phyloP scores from a whole-genome alignment of 306 rosid genomes.

The Rosa multiflora region DNA sequence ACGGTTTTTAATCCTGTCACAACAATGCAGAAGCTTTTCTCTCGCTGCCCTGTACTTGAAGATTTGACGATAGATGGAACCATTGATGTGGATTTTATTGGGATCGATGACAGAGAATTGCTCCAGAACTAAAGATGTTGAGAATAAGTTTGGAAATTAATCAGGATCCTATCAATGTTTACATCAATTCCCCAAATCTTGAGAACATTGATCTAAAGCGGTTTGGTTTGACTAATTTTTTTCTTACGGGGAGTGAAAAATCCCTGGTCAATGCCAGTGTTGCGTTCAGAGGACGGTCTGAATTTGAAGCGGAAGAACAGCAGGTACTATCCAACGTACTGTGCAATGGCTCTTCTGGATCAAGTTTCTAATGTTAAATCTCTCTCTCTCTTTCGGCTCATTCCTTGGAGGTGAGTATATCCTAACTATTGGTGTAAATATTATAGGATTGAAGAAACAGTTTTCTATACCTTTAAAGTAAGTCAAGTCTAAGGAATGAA shows the following conservation, averaged over 20 bases:
- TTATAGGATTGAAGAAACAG: not conserved
- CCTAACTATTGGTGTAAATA: not conserved
- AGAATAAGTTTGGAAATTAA: not conserved
- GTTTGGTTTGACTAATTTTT: not conserved
- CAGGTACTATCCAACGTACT: not conserved
- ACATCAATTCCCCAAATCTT: not conserved
- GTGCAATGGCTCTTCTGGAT: not conserved
- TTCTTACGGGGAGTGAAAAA: not conserved
- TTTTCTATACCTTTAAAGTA: not conserved
- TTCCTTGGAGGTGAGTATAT: not conserved
- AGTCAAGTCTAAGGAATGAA: not conserved
- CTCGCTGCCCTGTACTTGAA: constrained; percentile 1
- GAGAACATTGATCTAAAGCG: not conserved
- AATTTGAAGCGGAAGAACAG: not conserved
- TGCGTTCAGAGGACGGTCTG: not conserved
- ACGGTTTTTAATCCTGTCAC: not conserved
- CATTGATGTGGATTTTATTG: no score
- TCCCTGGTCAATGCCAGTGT: not conserved
- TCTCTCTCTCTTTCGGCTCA: not conserved
- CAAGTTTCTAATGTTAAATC: not conserved
- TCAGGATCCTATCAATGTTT: not conserved
- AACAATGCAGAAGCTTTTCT: not conserved
- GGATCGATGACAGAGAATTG: no score
- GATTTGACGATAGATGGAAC: not conserved
- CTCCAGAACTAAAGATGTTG: not conserved